Conservation (phyloP, 148 eudicot species). For the Chenopodium quinoa region DNA sequence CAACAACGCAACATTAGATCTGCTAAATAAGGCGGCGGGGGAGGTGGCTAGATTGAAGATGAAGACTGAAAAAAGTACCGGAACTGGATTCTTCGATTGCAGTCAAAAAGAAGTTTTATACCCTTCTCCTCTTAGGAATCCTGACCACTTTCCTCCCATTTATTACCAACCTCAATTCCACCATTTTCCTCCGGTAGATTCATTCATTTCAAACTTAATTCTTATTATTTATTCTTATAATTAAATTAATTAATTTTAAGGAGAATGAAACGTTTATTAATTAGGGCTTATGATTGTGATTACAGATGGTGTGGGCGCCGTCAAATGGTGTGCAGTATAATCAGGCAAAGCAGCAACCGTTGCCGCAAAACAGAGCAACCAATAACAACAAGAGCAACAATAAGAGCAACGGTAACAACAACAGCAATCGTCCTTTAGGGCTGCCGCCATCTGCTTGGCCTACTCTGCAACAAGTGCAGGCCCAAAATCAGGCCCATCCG, state of each 20-base stretch:
- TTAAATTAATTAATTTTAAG: too few species aligned
- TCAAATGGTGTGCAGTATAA: conserved; percentile 10
- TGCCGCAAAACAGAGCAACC: conserved; percentile 11
- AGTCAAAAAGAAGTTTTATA: conserved; percentile 24
- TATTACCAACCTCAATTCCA: conserved; percentile 28
- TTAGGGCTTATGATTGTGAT: background rate
- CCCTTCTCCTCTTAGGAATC: conserved; percentile 22
- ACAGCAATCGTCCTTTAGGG: conserved; percentile 29
- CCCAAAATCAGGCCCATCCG: conserved; percentile 30
- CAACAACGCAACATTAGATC: conserved; percentile 36
- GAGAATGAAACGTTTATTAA: background rate
- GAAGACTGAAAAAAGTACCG: conserved; percentile 24
- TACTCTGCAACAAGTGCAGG: conserved; percentile 44
- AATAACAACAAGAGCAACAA: background rate
- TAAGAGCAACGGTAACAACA: conserved; percentile 5
- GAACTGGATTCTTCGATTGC: conserved; percentile 37
- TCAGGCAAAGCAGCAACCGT: conserved; percentile 10
- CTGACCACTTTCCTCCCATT: conserved; percentile 2
- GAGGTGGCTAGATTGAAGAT: conserved; percentile 56
- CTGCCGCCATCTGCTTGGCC: conserved; percentile 60
- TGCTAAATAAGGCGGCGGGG: conserved; percentile 55
- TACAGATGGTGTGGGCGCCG: conserved; percentile 20
- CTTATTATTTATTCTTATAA: too few species aligned
- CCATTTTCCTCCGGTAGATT: conserved; percentile 16
- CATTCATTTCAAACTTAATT: background rate